Conservation (phyloP, 345 rosid species). For the Schrenkiella parvula region DNA sequence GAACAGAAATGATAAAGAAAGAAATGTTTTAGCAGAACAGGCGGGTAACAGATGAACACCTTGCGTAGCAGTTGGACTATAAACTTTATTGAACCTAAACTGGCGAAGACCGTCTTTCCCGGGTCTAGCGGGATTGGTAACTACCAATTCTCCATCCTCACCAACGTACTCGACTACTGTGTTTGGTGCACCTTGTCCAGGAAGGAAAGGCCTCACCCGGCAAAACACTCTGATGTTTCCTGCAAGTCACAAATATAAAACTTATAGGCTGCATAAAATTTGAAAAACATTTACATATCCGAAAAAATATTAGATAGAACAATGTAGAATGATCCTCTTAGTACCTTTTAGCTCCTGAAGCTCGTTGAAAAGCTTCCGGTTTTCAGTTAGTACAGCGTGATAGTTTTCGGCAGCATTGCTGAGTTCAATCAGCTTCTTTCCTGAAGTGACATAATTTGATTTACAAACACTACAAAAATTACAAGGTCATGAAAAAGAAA, state of each 20-base stretch:
- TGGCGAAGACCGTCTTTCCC: slow-evolving; percentile 69
- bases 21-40: not conserved
- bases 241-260: slow-evolving; percentile 29
- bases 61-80: slow-evolving; percentile 68
- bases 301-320: not conserved
- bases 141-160: slow-evolving; percentile 67
- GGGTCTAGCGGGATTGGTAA: slow-evolving; percentile 65
- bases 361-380: slow-evolving; percentile 74
- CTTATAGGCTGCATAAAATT: not conserved
- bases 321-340: not conserved
- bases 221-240: slow-evolving; percentile 94
- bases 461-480: not conserved
- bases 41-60: slow-evolving; percentile 40
- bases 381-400: slow-evolving; percentile 70
- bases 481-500: not conserved
- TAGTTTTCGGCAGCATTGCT: slow-evolving; percentile 64
- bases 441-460: slow-evolving; percentile 30
- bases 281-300: not conserved
- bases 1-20: not conserved
- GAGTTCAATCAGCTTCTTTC: slow-evolving; percentile 48
- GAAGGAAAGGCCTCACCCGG: slow-evolving; percentile 73
- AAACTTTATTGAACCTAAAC: slow-evolving; percentile 78
- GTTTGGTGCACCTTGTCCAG: slow-evolving; percentile 49
- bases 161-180: slow-evolving; percentile 56
- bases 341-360: slow-evolving; percentile 90